A percentile compares a stretch with the other conserved stretches of the same genome.
phyloP scores from a whole-genome alignment of 495 filamentous ascomycete species.

The Apodospora peruviana region DNA sequence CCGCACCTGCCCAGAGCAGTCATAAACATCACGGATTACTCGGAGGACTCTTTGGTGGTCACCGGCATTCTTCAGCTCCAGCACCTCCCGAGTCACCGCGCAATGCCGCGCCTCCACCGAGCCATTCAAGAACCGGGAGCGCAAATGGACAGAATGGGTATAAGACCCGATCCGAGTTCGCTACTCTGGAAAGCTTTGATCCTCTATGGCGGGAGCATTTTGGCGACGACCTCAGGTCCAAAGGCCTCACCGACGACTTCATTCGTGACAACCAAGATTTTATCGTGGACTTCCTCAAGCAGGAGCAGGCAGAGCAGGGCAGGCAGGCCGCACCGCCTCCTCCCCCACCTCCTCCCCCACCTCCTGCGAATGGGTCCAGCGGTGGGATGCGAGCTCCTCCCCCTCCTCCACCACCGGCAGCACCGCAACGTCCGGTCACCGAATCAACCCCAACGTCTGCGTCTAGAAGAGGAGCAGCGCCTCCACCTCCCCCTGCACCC shows the following conservation, averaged over 20 bases:
- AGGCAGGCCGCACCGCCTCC: conserved; percentile 47
- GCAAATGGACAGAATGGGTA: conserved; percentile 29
- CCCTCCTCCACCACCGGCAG: conserved; percentile 45
- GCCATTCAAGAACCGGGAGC: conserved; percentile 44
- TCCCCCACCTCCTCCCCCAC: conserved; percentile 48
- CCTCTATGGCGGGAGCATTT: conserved; percentile 79
- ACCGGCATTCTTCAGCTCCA: conserved; percentile 59
- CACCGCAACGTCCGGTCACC: conserved; percentile 27
- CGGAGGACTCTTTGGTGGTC: conserved; percentile 63
- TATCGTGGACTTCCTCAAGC: conserved; percentile 83
- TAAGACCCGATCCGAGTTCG: conserved; percentile 42
- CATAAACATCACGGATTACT: conserved; percentile 45
- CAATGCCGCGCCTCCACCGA: conserved; percentile 40
- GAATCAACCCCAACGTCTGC: conserved; percentile 28
- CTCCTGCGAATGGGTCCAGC: conserved; percentile 26
- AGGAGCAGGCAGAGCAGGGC: conserved; percentile 59
- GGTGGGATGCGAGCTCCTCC: conserved; percentile 45
- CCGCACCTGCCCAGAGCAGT: conserved; percentile 37
- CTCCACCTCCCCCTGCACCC: conserved; percentile 75
- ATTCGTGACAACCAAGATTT: conserved; percentile 91
- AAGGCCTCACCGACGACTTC: conserved; percentile 90
- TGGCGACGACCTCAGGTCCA: conserved; percentile 67
- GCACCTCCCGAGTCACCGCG: conserved; percentile 51
- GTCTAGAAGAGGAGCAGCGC: conserved; percentile 65
- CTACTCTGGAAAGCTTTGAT: conserved; percentile 75